Conservation (phyloP, 106 monocot genomes). For the Narthecium ossifragum region DNA sequence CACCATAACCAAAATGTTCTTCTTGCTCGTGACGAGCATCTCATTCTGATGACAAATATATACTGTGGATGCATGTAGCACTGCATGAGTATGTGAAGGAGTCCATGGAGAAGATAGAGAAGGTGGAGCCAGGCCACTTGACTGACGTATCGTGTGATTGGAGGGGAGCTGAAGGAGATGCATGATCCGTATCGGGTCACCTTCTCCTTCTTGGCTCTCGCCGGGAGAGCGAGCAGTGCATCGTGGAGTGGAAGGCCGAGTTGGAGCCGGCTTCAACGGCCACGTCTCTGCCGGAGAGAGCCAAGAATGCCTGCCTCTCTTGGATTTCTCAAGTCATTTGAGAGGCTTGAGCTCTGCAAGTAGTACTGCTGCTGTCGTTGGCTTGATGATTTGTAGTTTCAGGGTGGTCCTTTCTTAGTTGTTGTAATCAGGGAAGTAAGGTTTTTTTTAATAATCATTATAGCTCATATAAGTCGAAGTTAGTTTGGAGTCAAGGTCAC, state of each 20-base stretch:
- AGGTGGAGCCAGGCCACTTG: slow-evolving; percentile 26
- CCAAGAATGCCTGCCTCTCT: slow-evolving; percentile 60
- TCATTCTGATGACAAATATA: background rate
- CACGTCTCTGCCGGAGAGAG: slow-evolving; percentile 26
- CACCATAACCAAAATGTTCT: too few relatives aligned
- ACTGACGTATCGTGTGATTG: slow-evolving; percentile 30
- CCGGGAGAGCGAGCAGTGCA: slow-evolving; percentile 30
- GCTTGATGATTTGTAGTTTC: too few relatives aligned
- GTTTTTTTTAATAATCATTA: too few relatives aligned
- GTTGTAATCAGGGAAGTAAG: too few relatives aligned
- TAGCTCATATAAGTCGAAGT: too few relatives aligned
- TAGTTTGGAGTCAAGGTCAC: too few relatives aligned
- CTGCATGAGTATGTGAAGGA: slow-evolving; percentile 44
- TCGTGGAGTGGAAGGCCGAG: slow-evolving; percentile 44
- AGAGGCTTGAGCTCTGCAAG: slow-evolving; percentile 20
- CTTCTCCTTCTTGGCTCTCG: slow-evolving; percentile 29
- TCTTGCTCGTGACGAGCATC: too few relatives aligned
- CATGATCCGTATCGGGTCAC: slow-evolving; percentile 55
- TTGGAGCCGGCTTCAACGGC: slow-evolving; percentile 26
- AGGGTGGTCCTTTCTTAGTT: too few relatives aligned
- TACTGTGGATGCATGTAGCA: slow-evolving; percentile 12
- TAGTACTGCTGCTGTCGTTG: too few relatives aligned
- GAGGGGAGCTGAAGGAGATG: slow-evolving; percentile 35
- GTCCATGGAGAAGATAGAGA: slow-evolving; percentile 46
- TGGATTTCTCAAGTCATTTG: slow-evolving; percentile 45